phyloP scores from a whole-genome alignment of 352 stramenopile genomes.

The Pythium vanterpoolii region DNA sequence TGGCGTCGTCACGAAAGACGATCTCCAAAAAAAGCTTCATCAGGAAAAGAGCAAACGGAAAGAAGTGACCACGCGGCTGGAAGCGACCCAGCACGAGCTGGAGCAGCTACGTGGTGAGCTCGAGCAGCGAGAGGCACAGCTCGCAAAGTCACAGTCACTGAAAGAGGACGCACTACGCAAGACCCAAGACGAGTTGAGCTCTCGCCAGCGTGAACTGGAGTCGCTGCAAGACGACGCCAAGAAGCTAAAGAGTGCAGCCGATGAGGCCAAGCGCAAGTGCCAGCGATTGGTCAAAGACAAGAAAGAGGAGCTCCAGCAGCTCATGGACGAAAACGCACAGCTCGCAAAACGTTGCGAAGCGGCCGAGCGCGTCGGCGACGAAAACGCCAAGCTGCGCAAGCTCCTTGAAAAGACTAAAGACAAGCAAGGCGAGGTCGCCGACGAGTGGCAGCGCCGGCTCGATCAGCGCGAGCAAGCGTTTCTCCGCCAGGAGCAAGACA shows the following conservation, averaged over 20 bases:
- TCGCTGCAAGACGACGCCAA: slow-evolving; percentile 34
- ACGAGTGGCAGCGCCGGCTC: slow-evolving; percentile 35
- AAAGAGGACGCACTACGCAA: slow-evolving; percentile 5
- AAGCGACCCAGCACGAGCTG: slow-evolving; percentile 6
- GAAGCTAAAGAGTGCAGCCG: slow-evolving; percentile 19
- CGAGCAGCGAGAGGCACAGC: slow-evolving; percentile 15
- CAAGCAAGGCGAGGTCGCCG: slow-evolving; percentile 29
- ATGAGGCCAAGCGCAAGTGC: slow-evolving; percentile 27
- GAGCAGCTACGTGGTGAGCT: neutral
- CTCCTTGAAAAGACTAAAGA: slow-evolving; percentile 47
- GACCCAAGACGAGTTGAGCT: slow-evolving; percentile 10
- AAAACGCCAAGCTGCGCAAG: slow-evolving; percentile 50
- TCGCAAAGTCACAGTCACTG: slow-evolving; percentile 9
- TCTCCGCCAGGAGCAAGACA: slow-evolving; percentile 48
- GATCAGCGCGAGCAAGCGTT: slow-evolving; percentile 50
- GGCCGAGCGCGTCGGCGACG: slow-evolving; percentile 37
- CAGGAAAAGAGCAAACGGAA: slow-evolving; percentile 26
- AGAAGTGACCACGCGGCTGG: slow-evolving; percentile 5
- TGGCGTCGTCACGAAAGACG: slow-evolving; percentile 22
- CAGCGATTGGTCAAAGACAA: slow-evolving; percentile 38
- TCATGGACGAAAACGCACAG: slow-evolving; percentile 49
- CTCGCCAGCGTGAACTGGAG: slow-evolving; percentile 16
- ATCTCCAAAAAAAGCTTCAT: slow-evolving; percentile 34
- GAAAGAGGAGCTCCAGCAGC: slow-evolving; percentile 41
- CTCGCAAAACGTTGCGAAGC: slow-evolving; percentile 27